phyloP scores from a whole-genome alignment of 75 land plant species.

The Sequoiadendron giganteum region DNA sequence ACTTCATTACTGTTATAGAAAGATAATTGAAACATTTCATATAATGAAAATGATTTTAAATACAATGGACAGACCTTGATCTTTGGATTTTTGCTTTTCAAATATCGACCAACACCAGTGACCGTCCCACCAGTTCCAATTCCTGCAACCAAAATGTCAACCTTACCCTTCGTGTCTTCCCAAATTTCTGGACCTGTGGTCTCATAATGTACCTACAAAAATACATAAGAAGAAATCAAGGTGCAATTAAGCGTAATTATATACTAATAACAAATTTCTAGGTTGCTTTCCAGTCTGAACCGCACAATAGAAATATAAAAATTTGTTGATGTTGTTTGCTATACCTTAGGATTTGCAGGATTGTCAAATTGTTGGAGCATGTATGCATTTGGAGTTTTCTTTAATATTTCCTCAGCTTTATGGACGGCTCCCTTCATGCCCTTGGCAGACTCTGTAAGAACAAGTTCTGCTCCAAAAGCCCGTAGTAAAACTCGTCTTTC shows the following conservation, averaged over 20 bases:
- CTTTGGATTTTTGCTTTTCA: constrained; percentile 72
- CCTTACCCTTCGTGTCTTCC: constrained; percentile 87
- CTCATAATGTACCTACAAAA: constrained; percentile 78
- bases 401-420: constrained; percentile 82
- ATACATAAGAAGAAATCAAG: not conserved
- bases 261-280: not conserved
- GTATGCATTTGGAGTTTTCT: constrained; percentile 79
- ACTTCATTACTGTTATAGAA: not conserved
- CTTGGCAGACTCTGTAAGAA: constrained; percentile 77
- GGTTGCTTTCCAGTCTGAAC: not conserved
- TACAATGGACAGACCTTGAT: constrained; percentile 53
- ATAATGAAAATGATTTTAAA: not conserved
- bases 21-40: not conserved
- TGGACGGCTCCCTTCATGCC: constrained; percentile 90
- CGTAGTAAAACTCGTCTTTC: constrained; percentile 78
- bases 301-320: not conserved
- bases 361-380: constrained; percentile 97
- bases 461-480: constrained; percentile 92
- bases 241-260: not conserved
- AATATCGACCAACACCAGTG: constrained; percentile 73
- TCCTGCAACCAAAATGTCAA: constrained; percentile 83
- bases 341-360: constrained; percentile 94
- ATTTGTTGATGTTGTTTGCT: not conserved
- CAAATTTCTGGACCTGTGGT: constrained; percentile 98
- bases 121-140: constrained; percentile 96